Conservation (phyloP, 306 rosid species). For the Comarum palustre region DNA sequence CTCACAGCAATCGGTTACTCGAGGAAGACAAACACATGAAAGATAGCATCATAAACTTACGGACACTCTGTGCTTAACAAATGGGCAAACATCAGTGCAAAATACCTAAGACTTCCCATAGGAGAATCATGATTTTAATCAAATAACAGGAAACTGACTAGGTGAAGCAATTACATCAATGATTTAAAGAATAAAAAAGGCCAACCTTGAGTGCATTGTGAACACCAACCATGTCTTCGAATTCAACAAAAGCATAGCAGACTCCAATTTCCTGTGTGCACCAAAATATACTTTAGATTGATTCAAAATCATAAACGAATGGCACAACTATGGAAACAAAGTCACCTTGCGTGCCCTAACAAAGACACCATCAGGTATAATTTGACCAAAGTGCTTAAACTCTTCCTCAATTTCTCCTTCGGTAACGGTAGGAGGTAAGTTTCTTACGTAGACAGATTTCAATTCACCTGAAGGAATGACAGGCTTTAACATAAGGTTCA, state of each 20-base stretch:
- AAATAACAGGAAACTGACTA: background rate
- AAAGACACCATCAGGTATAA: slow-evolving; percentile 77
- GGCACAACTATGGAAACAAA: slow-evolving; percentile 9
- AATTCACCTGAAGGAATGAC: slow-evolving; percentile 60
- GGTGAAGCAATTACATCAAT: background rate
- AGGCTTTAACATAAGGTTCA: slow-evolving; percentile 20
- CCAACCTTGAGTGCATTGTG: slow-evolving; percentile 85
- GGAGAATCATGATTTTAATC: background rate
- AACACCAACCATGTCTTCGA: slow-evolving; percentile 76
- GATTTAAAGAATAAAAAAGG: background rate
- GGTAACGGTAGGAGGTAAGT: slow-evolving; percentile 73
- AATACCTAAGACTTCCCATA: background rate
- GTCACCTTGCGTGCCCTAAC: slow-evolving; percentile 75
- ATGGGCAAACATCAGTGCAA: background rate
- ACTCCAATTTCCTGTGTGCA: slow-evolving; percentile 84
- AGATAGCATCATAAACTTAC: background rate
- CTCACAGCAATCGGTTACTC: background rate
- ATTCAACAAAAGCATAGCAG: slow-evolving; percentile 95
- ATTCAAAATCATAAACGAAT: background rate
- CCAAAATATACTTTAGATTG: slow-evolving; percentile 29
- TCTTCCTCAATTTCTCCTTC: slow-evolving; percentile 77
- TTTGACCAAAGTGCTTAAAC: slow-evolving; percentile 75
- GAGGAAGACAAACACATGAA: background rate
- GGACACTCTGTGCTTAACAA: background rate
- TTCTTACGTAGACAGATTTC: slow-evolving; percentile 86